Evolutionary conservation across 2,329 filamentous ascomycete genomes (phyloP).

Genomic region (Arthrobotrys sinensis): DNA sequence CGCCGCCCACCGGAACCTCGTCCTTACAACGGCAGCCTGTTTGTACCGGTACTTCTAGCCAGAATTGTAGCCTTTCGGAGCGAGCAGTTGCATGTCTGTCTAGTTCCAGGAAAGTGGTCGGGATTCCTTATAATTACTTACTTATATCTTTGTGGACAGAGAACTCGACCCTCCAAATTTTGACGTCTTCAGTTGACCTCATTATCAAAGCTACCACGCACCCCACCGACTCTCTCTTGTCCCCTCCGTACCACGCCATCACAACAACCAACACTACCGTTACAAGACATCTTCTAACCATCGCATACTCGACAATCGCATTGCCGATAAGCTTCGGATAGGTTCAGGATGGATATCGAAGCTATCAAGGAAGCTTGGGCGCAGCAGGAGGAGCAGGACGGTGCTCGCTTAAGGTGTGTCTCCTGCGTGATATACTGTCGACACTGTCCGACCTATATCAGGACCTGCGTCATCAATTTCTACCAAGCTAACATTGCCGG

Average conservation of each 20-base stretch:
- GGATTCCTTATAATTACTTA: neutral
- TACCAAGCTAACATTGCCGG: conserved; percentile 22
- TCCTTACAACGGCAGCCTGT: neutral
- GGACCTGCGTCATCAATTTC: neutral
- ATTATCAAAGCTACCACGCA: conserved; percentile 31
- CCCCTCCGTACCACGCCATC: conserved; percentile 24
- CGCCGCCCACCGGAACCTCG: conserved; percentile 14
- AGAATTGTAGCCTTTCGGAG: neutral
- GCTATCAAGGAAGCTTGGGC: conserved; percentile 57
- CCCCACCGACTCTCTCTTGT: conserved; percentile 44
- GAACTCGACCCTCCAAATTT: conserved; percentile 12
- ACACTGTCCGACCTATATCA: neutral
- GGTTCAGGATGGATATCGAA: conserved; percentile 59
- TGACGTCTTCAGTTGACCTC: conserved; percentile 16
- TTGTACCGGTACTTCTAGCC: conserved; percentile 42
- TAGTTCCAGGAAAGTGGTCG: conserved; percentile 13
- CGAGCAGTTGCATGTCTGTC: conserved; percentile 9
- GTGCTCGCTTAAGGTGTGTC: conserved; percentile 61
- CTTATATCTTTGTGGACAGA: conserved; percentile 8
- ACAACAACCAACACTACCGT: conserved; percentile 11
- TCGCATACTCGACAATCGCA: conserved; percentile 43
- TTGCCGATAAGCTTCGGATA: conserved; percentile 45
- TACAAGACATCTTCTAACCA: conserved; percentile 13
- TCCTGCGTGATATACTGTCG: conserved; percentile 18
- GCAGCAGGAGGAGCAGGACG: conserved; percentile 59